Evolutionary conservation across 305 asterid species (phyloP), one percentile per base, ranked within the genome.

Genomic region (Ajuga reptans): DNA sequence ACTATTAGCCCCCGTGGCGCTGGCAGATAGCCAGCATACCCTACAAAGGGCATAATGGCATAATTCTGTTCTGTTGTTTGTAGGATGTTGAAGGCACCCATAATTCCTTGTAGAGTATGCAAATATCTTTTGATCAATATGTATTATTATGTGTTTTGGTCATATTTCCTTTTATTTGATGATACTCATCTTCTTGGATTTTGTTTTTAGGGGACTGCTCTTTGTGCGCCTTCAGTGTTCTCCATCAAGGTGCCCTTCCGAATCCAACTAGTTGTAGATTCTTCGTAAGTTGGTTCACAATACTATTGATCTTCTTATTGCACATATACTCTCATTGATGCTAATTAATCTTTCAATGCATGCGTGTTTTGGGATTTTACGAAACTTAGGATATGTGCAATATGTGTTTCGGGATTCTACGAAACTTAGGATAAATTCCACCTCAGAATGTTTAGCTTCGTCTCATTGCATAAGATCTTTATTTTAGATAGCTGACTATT

Each of bases 21-120:
- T 55, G 45, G 17, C 66, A 17, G 77, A 47, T 31, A 31, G 17
- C 36, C 31, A 12, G 14, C 29, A 53, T 33, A 12, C 0, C 31
- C 42, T 17, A 31, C 6, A 3, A 64, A 57, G 17, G 33, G 39
- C 58, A 61, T 55, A 21, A 36, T 46, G n/a, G n/a, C n/a, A n/a
- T 31, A 5, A 36, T 46, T 53, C 9, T 51, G 71, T 64, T 50
- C 17, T 17, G 29, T 64, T 60, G 45, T 52, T 66, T 63, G 60
- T 68, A 69, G 66, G 50, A 78, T 81, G 85, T 77, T 78, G 72
- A 72, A 66, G 64, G 63, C 83, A 8, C 55, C 85, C 37, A 47
- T 69, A 36, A 64, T 58, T 34, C 70, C 83, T 41, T 46, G 68
- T 53, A 72, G 67, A 47, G 85, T 81, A 60, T 58, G 81, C 59